Evolutionary conservation across 225 moss, liverwort and hornwort genomes (phyloP).

Genomic region (Ulota crispa): DNA sequence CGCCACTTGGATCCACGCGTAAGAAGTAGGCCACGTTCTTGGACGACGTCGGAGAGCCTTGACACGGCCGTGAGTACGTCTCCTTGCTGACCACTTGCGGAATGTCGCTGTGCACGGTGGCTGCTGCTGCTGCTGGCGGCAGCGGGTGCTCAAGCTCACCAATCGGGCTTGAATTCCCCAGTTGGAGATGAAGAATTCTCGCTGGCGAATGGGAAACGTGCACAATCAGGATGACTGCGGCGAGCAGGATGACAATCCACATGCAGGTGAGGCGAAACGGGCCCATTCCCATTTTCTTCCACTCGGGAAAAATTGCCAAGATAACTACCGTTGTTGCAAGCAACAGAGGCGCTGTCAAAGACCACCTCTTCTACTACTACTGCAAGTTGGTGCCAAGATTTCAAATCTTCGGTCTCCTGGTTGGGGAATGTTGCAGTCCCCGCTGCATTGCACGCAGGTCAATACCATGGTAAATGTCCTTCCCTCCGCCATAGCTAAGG

Average conservation of each 20-base stretch:
- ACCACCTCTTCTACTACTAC: neutral
- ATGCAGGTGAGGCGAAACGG: slow-evolving; percentile 42
- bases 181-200: slow-evolving; percentile 21
- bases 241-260: slow-evolving; percentile 46
- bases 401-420: slow-evolving; percentile 14
- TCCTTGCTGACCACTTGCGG: slow-evolving; percentile 47
- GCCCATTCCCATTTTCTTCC: slow-evolving; percentile 40
- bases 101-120: neutral
- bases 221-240: slow-evolving; percentile 38
- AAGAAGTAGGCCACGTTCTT: slow-evolving; percentile 49
- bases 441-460: neutral
- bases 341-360: slow-evolving; percentile 7
- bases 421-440: neutral
- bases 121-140: neutral
- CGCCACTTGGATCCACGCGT: slow-evolving; percentile 44
- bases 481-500: slow-evolving; percentile 19
- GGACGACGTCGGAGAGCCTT: slow-evolving; percentile 47
- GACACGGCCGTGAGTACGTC: slow-evolving; percentile 42
- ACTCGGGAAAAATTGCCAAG: neutral
- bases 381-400: slow-evolving; percentile 25
- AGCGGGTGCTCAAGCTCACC: slow-evolving; percentile 1
- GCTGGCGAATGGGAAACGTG: slow-evolving; percentile 37
- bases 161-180: slow-evolving; percentile 1
- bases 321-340: neutral
- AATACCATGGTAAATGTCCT: neutral